Conservation (phyloP, 169 alveolate genomes). For the Pseudocohnilembus persalinus region DNA sequence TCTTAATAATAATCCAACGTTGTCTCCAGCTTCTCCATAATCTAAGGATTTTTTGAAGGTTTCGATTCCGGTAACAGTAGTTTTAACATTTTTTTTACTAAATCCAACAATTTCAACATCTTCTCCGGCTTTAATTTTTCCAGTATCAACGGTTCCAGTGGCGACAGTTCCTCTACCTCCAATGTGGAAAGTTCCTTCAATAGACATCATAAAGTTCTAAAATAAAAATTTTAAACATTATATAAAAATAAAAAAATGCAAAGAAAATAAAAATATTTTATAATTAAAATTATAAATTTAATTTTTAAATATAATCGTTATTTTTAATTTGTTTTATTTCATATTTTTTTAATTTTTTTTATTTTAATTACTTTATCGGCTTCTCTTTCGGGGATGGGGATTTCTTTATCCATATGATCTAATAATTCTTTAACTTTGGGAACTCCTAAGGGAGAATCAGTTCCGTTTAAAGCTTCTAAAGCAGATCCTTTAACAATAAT, state of each 20-base stretch:
- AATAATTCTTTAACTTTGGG: constrained; percentile 68
- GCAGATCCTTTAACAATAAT: constrained; percentile 94
- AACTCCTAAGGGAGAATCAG: constrained; percentile 60
- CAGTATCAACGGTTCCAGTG: constrained; percentile 95
- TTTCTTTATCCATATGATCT: constrained; percentile 86
- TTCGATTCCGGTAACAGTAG: constrained; percentile 86
- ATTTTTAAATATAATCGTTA: too few species aligned
- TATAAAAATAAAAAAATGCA: too few species aligned
- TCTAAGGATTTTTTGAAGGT: constrained; percentile 92
- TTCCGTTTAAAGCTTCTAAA: constrained; percentile 76
- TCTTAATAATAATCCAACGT: constrained; percentile 92
- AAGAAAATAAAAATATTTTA: too few species aligned
- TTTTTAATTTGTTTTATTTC: neutral
- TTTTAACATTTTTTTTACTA: constrained; percentile 68
- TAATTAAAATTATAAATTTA: too few species aligned
- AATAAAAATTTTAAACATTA: too few species aligned
- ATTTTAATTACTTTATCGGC: constrained; percentile 52
- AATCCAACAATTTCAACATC: constrained; percentile 92
- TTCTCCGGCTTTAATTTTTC: constrained; percentile 88
- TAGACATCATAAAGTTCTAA: constrained; percentile 87
- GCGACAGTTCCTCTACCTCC: constrained; percentile 94
- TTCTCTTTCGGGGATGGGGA: constrained; percentile 84
- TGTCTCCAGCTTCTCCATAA: constrained; percentile 95
- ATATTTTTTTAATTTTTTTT: too few species aligned
- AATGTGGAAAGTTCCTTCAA: constrained; percentile 86